phyloP scores from a whole-genome alignment of 192 early-diverging fungal genomes.

The Backusella psychrophila region DNA sequence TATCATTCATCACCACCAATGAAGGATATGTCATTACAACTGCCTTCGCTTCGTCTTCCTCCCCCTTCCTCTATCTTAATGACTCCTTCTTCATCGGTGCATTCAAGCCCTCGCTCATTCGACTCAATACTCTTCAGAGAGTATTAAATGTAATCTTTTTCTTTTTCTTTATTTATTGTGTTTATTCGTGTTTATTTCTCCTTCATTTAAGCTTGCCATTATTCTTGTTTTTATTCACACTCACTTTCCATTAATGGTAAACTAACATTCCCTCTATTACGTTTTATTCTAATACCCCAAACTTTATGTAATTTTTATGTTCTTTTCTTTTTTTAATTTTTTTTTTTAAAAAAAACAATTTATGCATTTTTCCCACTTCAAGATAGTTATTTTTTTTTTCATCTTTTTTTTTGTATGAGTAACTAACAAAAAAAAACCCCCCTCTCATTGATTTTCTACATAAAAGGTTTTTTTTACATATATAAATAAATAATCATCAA shows the following conservation, averaged over 20 bases:
- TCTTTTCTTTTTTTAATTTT: background rate
- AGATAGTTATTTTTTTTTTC: background rate
- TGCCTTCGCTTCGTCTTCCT: constrained; percentile 15
- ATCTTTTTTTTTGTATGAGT: background rate
- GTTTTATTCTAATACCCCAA: background rate
- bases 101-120: constrained; percentile 17
- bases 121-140: constrained; percentile 18
- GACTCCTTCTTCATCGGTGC: constrained; percentile 14
- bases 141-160: background rate
- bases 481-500: background rate
- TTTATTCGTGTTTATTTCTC: constrained; percentile 4
- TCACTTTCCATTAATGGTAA: background rate
- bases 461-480: background rate
- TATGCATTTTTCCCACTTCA: background rate
- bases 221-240: constrained; percentile 1
- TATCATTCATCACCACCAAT: background rate
- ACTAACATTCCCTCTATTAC: background rate
- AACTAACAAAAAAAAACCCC: background rate
- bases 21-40: background rate
- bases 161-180: background rate
- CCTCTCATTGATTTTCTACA: background rate
- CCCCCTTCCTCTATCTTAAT: background rate
- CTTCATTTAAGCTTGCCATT: background rate
- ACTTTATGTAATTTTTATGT: background rate
- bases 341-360: background rate